Evolutionary conservation across 805 yeast genomes (phyloP), one percentile per base, ranked within the genome.

Genomic region (Zygotorulaspora chibaensis): DNA sequence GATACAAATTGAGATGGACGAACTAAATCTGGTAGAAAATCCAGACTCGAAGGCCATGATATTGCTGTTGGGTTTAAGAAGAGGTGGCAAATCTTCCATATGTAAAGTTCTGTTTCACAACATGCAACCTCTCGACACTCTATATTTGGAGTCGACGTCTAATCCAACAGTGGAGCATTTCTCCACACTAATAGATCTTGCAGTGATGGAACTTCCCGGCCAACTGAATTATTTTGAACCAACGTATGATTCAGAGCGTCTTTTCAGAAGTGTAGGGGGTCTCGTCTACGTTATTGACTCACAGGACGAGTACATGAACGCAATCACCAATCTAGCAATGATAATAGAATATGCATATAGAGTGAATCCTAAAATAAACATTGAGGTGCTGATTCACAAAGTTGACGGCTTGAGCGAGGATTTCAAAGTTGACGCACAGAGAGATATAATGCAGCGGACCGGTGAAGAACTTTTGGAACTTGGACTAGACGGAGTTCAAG

Each of bases 381-480:
- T 93, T 41, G 99, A 93, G 66, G 96, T 91, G 2, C 74, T 93
- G 44, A 89, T 93, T 38, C 99, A 93, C 68, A 93, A 93, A 64
- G 91, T 93, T 43, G 99, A 93, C 61, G 98, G 98, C 0, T 73
- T 91, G 35, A 80, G 88, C 45, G 99, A 93, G 59, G 99, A 93
- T 65, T 93, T 87, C 64, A 75, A 96, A 49, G 75, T 88, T 42
- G 99, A 93, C 63, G 93, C 96, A 9, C 96, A 90, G 62, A 76
- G 98, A 60, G 98, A 93, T 62, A 93, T 93, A 45, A 89, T 88
- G 87, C 96, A 90, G 63, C 74, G 98, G 54, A 88, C 91, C 0
- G 95, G 95, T 9, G 98, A 93, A 66, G 97, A 90, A 61, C 72
- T 93, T 31, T 71, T 85, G 47, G 98, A 90, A 60, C 76, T 85